Base-by-base conservation (phyloP, 192 early-diverging fungal genomes). In the Rhizophagus sp. region DNA sequence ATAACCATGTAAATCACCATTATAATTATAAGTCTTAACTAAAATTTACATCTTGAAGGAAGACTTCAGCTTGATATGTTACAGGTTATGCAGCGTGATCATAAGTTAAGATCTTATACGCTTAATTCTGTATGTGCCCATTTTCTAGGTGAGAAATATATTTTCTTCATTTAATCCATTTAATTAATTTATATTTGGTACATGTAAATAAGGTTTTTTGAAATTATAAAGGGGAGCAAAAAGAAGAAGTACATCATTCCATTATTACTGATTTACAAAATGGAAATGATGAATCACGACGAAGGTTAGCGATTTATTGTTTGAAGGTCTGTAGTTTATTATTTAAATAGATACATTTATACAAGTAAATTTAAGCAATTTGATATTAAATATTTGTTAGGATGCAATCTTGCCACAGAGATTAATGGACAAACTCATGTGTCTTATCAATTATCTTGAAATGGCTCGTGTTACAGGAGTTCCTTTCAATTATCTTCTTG, bases 391-490 rank as follows among this genome's bases (percentile, higher is more conserved):
- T 33, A 33, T n/a, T 72, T 44, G 70, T 19, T 70, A 89, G 88
- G 98, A 99, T 87, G 97, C 98, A 0, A 95, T 94, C 80, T 83
- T 99, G 24, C 98, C 98, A 10, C 93, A 96, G 79, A 88, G 97
- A 15, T 84, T 99, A 41, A 89, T 98, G 86, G 97, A 99, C 83
- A 99, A 99, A 82, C 90, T 99, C 11, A 98, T 99, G 97, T 93
- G 93, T 44, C 80, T 99, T 33, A 92, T 98, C 83, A 99, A 99
- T 85, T 96, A 97, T 72, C 95, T 96, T 78, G 97, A 99, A 87
- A 99, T 99, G 98, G 97, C 98, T 22, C 89, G 97, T 82, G 98
- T 99, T 9, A 97, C 97, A 4, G 97, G 97, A 19, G 94, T 99
- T 3, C 95, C 96, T 2, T 96, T 98, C 87, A 97, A 96, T 83